Evolutionary conservation across 805 yeast genomes (phyloP).

Genomic region (Metschnikowia similis): DNA sequence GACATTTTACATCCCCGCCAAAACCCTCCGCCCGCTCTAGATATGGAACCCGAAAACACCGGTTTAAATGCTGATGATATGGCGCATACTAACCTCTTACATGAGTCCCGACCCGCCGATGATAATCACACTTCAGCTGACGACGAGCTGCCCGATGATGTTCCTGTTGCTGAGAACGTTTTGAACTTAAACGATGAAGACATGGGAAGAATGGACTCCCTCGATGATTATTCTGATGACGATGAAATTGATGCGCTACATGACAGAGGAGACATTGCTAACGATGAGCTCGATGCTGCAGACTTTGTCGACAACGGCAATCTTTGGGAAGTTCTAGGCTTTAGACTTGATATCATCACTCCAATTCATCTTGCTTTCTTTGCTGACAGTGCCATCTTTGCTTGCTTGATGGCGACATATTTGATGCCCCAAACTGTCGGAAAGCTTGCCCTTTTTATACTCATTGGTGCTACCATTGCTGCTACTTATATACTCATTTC

Average conservation of each 20-base stretch:
- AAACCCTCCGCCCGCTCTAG: neutral
- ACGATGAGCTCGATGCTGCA: constrained; percentile 15
- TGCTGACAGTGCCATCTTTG: constrained; percentile 28
- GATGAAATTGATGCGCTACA: constrained; percentile 16
- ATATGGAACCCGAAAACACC: neutral
- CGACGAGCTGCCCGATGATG: neutral
- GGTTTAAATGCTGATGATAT: neutral
- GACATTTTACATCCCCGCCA: constrained; percentile 3
- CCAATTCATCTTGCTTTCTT: constrained; percentile 33
- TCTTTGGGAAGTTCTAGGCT: constrained; percentile 34
- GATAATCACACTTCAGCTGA: neutral
- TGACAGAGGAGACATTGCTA: constrained; percentile 10
- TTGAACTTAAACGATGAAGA: neutral
- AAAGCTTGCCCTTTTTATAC: constrained; percentile 10
- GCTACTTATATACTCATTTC: constrained; percentile 1
- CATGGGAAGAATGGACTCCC: neutral
- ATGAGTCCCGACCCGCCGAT: neutral
- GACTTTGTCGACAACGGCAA: constrained; percentile 20
- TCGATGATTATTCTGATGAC: constrained; percentile 6
- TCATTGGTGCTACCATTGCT: neutral
- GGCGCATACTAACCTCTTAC: neutral
- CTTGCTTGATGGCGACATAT: constrained; percentile 41
- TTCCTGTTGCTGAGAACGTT: neutral
- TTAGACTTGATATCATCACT: constrained; percentile 30
- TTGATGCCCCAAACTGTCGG: constrained; percentile 49